phyloP scores from a whole-genome alignment of 1,284 basidiomycete genomes.

The Trichosporon asahii region DNA sequence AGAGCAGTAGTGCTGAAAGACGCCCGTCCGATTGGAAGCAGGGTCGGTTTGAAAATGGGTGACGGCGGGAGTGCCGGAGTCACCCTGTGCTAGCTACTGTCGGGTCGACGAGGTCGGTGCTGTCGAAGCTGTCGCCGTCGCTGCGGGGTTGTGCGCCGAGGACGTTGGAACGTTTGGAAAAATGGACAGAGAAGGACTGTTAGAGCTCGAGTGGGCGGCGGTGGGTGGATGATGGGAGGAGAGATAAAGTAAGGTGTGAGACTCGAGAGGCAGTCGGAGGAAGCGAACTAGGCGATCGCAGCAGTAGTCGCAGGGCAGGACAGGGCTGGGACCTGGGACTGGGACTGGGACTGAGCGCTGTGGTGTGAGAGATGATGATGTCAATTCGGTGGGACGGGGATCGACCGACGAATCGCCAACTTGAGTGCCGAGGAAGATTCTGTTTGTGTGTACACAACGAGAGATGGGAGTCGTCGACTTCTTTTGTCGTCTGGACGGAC shows the following conservation, averaged over 20 bases:
- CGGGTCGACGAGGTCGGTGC: neutral
- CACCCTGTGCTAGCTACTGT: neutral
- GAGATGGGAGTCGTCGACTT: neutral
- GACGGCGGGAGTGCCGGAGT: neutral
- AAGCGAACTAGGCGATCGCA: neutral
- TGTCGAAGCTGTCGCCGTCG: neutral
- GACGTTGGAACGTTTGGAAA: neutral
- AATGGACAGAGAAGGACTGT: neutral
- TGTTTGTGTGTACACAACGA: neutral
- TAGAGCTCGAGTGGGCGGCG: neutral
- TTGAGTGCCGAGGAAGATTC: neutral
- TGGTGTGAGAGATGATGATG: neutral
- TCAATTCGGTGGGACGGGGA: conserved; percentile 7
- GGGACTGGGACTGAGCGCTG: neutral
- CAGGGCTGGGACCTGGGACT: neutral
- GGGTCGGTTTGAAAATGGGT: neutral
- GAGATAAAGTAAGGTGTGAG: neutral
- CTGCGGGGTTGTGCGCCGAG: neutral
- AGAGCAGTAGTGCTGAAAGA: neutral
- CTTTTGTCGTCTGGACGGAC: neutral
- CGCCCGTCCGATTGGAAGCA: neutral
- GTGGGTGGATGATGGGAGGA: neutral
- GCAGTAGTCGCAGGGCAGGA: neutral
- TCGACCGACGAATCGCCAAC: neutral
- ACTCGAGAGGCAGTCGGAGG: neutral